phyloP scores from a whole-genome alignment of 2,329 filamentous ascomycete genomes.

The Hymenoscyphus repandus region DNA sequence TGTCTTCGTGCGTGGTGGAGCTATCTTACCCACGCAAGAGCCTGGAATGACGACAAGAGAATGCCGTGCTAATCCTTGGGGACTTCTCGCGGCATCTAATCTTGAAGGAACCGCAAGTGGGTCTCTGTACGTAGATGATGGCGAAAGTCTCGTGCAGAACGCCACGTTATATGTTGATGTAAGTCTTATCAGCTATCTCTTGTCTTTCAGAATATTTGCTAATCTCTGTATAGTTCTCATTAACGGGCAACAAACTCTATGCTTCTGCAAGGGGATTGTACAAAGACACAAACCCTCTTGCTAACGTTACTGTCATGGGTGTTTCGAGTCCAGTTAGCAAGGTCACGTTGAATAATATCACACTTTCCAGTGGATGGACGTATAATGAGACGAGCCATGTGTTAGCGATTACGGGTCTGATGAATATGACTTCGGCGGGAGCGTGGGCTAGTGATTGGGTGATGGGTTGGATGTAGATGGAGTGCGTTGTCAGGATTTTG shows the following conservation, averaged over 20 bases:
- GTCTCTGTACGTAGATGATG: slow-evolving; percentile 72
- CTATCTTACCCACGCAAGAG: slow-evolving; percentile 56
- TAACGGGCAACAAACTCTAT: slow-evolving; percentile 39
- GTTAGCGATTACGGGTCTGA: slow-evolving; percentile 46
- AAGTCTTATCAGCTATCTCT: too few species aligned
- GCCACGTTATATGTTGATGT: slow-evolving; percentile 46
- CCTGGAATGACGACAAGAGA: slow-evolving; percentile 57
- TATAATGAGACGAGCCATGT: slow-evolving; percentile 44
- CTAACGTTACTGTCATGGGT: slow-evolving; percentile 59
- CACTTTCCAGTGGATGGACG: slow-evolving; percentile 39
- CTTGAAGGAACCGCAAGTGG: slow-evolving; percentile 59
- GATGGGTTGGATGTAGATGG: slow-evolving; percentile 48
- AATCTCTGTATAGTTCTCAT: slow-evolving; percentile 44
- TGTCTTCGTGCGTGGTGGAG: slow-evolving; percentile 62
- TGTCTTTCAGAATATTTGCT: too few species aligned
- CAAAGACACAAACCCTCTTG: slow-evolving; percentile 51
- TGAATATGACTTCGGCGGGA: slow-evolving; percentile 43
- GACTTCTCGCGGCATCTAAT: slow-evolving; percentile 63
- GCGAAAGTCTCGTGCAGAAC: slow-evolving; percentile 58
- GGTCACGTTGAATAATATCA: slow-evolving; percentile 49
- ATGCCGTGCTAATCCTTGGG: slow-evolving; percentile 61
- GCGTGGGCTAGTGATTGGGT: slow-evolving; percentile 56
- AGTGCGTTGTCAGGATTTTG: too few species aligned
- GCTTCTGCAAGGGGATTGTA: slow-evolving; percentile 47
- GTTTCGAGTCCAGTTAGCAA: slow-evolving; percentile 36